phyloP scores from a whole-genome alignment of 768 basidiomycete genomes.

The Plicaturopsis crispa region DNA sequence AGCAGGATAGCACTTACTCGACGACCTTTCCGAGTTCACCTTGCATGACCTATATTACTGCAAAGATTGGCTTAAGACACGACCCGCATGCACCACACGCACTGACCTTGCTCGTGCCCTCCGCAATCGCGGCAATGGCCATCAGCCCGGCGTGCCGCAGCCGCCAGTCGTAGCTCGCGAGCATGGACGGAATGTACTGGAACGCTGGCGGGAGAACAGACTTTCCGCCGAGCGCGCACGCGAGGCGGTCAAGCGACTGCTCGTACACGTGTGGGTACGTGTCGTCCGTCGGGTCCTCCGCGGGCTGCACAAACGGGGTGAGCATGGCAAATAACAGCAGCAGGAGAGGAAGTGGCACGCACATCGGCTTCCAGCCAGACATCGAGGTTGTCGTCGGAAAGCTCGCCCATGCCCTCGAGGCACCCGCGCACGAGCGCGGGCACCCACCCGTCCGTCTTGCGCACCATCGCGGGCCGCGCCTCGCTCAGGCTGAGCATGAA shows the following conservation, averaged over 20 bases:
- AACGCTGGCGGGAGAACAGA: conserved; percentile 75
- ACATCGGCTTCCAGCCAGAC: conserved; percentile 75
- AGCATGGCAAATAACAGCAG: conserved; percentile 3
- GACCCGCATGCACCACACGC: not conserved
- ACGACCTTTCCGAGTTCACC: conserved; percentile 79
- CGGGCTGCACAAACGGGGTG: conserved; percentile 36
- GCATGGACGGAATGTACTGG: conserved; percentile 76
- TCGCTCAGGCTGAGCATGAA: conserved; percentile 81
- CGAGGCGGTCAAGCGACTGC: conserved; percentile 74
- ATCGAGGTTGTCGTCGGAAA: conserved; percentile 53
- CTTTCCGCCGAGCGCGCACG: conserved; percentile 73
- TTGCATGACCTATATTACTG: conserved; percentile 52
- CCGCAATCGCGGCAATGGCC: conserved; percentile 80
- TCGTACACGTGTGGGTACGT: conserved; percentile 73
- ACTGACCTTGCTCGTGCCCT: conserved; percentile 68
- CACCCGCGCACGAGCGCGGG: conserved; percentile 65
- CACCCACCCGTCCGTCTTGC: conserved; percentile 64
- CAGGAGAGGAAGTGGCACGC: conserved; percentile 19
- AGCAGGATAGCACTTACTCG: conserved; percentile 40
- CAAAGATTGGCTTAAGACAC: conserved; percentile 2
- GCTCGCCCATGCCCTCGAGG: conserved; percentile 76
- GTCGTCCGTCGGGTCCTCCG: conserved; percentile 55
- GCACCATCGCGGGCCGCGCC: conserved; percentile 62
- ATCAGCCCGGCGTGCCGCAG: conserved; percentile 80
- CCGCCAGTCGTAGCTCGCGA: conserved; percentile 78